These are phyloP conservation scores for Adansonia grandidieri DNA, from an alignment of 441 rosid genomes.

Conservation along the genomic window DNA sequence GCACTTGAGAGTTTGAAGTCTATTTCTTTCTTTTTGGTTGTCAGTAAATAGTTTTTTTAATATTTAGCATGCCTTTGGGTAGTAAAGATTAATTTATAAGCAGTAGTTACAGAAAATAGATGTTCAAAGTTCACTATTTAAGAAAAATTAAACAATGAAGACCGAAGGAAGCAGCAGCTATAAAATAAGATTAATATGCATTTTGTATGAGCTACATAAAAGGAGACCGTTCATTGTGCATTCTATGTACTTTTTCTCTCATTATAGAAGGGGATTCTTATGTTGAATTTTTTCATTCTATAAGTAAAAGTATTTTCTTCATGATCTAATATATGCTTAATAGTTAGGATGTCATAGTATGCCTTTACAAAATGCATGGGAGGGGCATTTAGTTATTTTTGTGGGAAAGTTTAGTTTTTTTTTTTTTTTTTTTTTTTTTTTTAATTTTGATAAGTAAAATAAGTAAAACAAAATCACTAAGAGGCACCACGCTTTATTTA, in stretches of 20 bases:
- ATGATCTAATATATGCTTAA: not conserved
- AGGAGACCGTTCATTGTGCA: not conserved
- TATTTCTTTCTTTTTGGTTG: slow-evolving; percentile 11
- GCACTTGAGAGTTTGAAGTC: not conserved
- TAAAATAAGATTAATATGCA: slow-evolving; percentile 10
- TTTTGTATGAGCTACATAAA: not conserved
- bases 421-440: not conserved
- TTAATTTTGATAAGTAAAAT: not conserved
- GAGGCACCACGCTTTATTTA: not conserved
- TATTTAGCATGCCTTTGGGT: not conserved
- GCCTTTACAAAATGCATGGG: not conserved
- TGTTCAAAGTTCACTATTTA: slow-evolving; percentile 1
- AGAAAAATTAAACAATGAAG: slow-evolving; percentile 7
- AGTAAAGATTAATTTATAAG: slow-evolving; percentile 10
- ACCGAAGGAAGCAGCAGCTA: not conserved
- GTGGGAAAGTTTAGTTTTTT: not conserved
- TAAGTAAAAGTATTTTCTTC: not conserved
- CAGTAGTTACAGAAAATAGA: slow-evolving; percentile 3
- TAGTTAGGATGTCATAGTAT: not conserved
- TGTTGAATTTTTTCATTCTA: not conserved
- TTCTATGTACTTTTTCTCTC: not conserved
- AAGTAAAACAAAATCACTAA: slow-evolving; percentile 3
- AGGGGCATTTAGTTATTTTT: not conserved
- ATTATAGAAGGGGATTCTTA: not conserved
- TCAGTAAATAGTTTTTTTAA: slow-evolving; percentile 8